phyloP scores from a whole-genome alignment of 2,329 filamentous ascomycete species.

The Clarireedia monteithiana region DNA sequence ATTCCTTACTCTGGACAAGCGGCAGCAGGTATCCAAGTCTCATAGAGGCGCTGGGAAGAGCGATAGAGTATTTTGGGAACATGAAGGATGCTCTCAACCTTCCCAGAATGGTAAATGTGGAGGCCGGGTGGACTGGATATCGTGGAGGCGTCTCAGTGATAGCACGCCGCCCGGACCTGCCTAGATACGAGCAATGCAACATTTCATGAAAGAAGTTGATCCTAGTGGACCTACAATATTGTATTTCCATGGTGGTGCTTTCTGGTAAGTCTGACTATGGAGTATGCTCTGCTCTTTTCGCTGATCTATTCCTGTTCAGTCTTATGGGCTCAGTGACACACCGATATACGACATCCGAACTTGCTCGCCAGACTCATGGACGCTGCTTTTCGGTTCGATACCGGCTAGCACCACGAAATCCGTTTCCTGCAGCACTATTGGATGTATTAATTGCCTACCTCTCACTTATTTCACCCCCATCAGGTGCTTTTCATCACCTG shows the following conservation, averaged over 20 bases:
- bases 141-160: constrained; percentile 44
- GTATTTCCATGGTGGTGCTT: constrained; percentile 72
- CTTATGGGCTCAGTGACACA: constrained; percentile 64
- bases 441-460: constrained; percentile 69
- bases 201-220: constrained; percentile 61
- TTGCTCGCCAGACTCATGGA: constrained; percentile 60
- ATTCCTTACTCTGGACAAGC: constrained; percentile 45
- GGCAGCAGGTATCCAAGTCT: constrained; percentile 32
- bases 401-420: constrained; percentile 63
- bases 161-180: constrained; percentile 44
- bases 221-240: constrained; percentile 52
- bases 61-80: constrained; percentile 46
- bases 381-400: constrained; percentile 61
- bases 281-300: background rate
- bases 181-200: constrained; percentile 57
- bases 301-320: constrained; percentile 36
- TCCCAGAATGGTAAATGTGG: constrained; percentile 48
- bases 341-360: constrained; percentile 46
- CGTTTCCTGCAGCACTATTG: constrained; percentile 67
- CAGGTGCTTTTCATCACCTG: constrained; percentile 57
- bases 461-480: constrained; percentile 56
- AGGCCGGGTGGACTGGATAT: constrained; percentile 73
- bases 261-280: background rate
- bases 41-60: constrained; percentile 48
- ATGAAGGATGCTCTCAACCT: constrained; percentile 31